Percentiles rank a stretch among this genome's conserved stretches.
Conservation (phyloP, 768 basidiomycete species). For the Xanthoconium stramineum region DNA sequence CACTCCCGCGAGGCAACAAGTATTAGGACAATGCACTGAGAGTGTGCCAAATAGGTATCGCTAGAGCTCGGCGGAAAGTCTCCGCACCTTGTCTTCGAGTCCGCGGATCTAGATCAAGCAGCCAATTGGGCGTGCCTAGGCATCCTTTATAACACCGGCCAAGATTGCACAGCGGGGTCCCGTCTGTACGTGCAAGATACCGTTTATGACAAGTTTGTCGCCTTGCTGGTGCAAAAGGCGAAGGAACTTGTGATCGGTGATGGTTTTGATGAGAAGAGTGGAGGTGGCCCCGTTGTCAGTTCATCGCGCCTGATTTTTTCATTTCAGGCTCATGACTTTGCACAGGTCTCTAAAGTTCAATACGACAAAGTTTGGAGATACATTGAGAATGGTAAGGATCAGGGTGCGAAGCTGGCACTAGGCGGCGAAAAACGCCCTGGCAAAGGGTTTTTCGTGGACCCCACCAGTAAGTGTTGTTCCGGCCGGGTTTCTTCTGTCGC, state of each 20-base stretch:
- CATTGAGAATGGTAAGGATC: conserved; percentile 79
- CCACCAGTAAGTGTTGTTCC: conserved; percentile 62
- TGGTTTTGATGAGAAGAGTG: conserved; percentile 70
- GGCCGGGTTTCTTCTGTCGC: conserved; percentile 1
- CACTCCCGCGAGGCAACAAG: conserved; percentile 24
- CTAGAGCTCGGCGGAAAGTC: conserved; percentile 95
- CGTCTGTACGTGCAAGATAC: conserved; percentile 85
- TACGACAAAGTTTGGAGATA: conserved; percentile 86
- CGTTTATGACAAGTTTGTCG: conserved; percentile 82
- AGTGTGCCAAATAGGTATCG: conserved; percentile 53
- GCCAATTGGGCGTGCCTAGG: conserved; percentile 85
- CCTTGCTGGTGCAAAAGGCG: conserved; percentile 60
- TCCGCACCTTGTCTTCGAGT: conserved; percentile 85
- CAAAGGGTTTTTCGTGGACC: conserved; percentile 87
- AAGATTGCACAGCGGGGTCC: conserved; percentile 92
- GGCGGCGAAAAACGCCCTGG: conserved; percentile 78
- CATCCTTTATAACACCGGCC: conserved; percentile 86
- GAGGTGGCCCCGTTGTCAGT: conserved; percentile 82
- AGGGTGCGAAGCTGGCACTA: conserved; percentile 74
- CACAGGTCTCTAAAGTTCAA: conserved; percentile 78
- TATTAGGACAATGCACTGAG: conserved; percentile 12
- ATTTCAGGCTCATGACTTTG: conserved; percentile 6
- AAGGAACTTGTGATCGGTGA: conserved; percentile 73
- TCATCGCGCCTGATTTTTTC: not conserved
- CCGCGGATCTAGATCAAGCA: conserved; percentile 83